Evolutionary conservation across 441 rosid species (phyloP).

Genomic region (Eutrema salsugineum): DNA sequence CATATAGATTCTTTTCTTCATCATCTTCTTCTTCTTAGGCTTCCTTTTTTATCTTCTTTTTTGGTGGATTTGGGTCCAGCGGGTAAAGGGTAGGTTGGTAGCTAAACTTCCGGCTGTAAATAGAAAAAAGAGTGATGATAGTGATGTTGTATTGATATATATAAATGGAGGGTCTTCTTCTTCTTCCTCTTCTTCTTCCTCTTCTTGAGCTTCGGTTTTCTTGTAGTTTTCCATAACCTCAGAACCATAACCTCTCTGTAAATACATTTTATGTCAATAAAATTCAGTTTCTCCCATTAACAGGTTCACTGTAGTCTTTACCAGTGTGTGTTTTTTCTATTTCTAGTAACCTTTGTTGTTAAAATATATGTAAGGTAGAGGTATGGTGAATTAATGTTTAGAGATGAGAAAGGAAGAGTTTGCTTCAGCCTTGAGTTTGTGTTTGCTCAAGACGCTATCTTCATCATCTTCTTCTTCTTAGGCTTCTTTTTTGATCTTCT

Average conservation of each 20-base stretch:
- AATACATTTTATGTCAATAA: slow-evolving; percentile 23
- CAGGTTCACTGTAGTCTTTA: not conserved
- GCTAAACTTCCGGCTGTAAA: slow-evolving; percentile 11
- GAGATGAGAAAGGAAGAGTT: too few species aligned
- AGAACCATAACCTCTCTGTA: slow-evolving; percentile 19
- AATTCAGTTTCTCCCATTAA: slow-evolving; percentile 3
- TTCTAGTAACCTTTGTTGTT: too few species aligned
- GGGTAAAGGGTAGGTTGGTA: slow-evolving; percentile 8
- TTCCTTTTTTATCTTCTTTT: not conserved
- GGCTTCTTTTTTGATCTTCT: too few species aligned
- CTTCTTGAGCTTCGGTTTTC: not conserved
- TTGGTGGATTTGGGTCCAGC: not conserved
- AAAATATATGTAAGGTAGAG: not conserved
- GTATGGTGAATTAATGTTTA: not conserved
- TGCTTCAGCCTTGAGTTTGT: too few species aligned
- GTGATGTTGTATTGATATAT: slow-evolving; percentile 21
- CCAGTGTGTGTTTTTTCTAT: not conserved
- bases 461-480: too few species aligned
- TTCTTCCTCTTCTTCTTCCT: too few species aligned
- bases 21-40: slow-evolving; percentile 14
- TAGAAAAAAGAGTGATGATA: slow-evolving; percentile 4
- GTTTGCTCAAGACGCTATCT: too few species aligned
- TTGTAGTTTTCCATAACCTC: slow-evolving; percentile 12
- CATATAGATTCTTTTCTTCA: slow-evolving; percentile 20
- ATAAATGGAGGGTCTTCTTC: not conserved